These are phyloP conservation scores for Trametes maxima DNA, from an alignment of 768 basidiomycete genomes.

Conservation along the genomic window DNA sequence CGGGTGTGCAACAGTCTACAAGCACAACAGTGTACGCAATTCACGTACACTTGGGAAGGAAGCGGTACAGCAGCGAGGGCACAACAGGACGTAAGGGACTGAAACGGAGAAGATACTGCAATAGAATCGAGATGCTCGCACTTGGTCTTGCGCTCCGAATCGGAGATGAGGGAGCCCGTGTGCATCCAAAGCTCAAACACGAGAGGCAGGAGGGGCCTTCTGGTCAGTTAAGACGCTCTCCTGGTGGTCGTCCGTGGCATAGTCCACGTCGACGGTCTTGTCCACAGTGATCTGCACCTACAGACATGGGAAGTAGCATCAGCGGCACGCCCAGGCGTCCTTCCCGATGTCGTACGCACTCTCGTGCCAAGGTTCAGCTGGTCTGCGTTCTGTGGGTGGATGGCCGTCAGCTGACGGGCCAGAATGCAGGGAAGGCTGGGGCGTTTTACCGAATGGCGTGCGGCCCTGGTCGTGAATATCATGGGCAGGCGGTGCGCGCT, in stretches of 20 bases:
- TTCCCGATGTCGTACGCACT: slow-evolving; percentile 12
- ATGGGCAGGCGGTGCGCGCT: slow-evolving; percentile 23
- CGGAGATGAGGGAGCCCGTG: not conserved
- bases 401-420: slow-evolving; percentile 13
- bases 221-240: slow-evolving; percentile 9
- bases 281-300: slow-evolving; percentile 32
- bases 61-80: too few species aligned
- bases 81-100: too few species aligned
- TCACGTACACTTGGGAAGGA: too few species aligned
- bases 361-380: slow-evolving; percentile 21
- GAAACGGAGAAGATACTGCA: not conserved
- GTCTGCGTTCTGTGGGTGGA: slow-evolving; percentile 11
- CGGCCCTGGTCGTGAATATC: slow-evolving; percentile 17
- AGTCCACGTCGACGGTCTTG: slow-evolving; percentile 32
- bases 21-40: too few species aligned
- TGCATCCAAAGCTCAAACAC: not conserved
- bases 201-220: slow-evolving; percentile 1
- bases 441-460: slow-evolving; percentile 21
- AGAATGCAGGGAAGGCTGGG: not conserved
- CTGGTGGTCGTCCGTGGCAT: slow-evolving; percentile 25
- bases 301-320: not conserved
- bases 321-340: slow-evolving; percentile 5
- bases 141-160: not conserved
- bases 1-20: too few species aligned
- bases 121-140: not conserved